These are phyloP conservation scores for Moesziomyces globuligerus DNA, from an alignment of 1,284 basidiomycete species.

Conservation along the genomic window DNA sequence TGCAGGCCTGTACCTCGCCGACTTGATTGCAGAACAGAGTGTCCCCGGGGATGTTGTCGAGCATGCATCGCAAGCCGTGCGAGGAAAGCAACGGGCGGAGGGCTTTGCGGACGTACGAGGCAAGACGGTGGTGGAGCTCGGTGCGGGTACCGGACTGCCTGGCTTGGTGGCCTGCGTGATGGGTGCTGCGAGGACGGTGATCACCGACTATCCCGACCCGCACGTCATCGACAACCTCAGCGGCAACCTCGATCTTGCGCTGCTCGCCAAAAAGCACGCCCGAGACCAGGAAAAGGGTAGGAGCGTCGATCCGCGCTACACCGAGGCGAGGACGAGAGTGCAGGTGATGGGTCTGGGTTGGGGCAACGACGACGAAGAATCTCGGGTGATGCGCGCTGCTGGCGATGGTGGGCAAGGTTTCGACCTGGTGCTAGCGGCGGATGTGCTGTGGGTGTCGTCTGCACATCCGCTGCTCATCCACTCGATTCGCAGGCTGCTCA, in stretches of 20 bases:
- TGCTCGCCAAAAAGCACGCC: conserved; percentile 1
- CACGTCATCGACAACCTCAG: conserved; percentile 38
- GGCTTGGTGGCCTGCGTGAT: conserved; percentile 45
- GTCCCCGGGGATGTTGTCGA: too few relatives aligned
- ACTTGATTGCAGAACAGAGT: conserved; percentile 43
- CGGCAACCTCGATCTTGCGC: conserved; percentile 26
- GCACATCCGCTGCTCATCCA: conserved; percentile 52
- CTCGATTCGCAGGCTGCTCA: conserved; percentile 52
- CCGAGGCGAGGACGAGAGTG: conserved; percentile 10
- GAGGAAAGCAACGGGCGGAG: conserved; percentile 3
- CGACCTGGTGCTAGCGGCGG: conserved; percentile 56
- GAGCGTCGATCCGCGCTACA: conserved; percentile 15
- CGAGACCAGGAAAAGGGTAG: too few relatives aligned
- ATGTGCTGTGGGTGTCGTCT: conserved; percentile 65
- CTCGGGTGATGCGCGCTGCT: too few relatives aligned
- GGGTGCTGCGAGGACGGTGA: conserved; percentile 38
- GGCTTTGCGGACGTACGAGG: conserved; percentile 43
- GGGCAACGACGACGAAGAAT: conserved; percentile 32
- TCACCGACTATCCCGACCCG: conserved; percentile 52
- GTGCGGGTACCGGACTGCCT: conserved; percentile 60
- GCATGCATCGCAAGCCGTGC: background rate
- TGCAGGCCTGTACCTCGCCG: conserved; percentile 57
- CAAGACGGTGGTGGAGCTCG: conserved; percentile 52
- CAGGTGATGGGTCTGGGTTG: conserved; percentile 39
- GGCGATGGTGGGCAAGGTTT: too few relatives aligned